Percentiles rank a stretch among this genome's conserved stretches.
phyloP scores from a whole-genome alignment of 345 rosid species.

The Eutrema heterophyllum region DNA sequence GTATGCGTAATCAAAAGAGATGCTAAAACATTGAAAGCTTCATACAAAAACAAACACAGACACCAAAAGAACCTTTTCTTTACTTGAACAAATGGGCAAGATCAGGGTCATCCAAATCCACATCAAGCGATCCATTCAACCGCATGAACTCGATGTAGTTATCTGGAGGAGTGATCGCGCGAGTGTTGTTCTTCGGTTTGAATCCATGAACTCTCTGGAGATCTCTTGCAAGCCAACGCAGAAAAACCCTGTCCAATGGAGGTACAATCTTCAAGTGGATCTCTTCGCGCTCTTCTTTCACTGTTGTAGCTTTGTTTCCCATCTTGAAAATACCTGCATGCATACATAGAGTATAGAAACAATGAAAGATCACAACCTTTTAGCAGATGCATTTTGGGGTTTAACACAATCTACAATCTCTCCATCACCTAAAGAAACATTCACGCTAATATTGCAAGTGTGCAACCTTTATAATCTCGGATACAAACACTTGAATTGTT shows the following conservation, averaged over 20 bases:
- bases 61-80: neutral
- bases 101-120: slow-evolving; percentile 73
- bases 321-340: slow-evolving; percentile 29
- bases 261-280: slow-evolving; percentile 55
- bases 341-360: neutral
- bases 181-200: slow-evolving; percentile 42
- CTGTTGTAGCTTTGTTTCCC: slow-evolving; percentile 73
- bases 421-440: neutral
- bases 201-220: slow-evolving; percentile 63
- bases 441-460: neutral
- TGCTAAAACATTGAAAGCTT: neutral
- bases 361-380: neutral
- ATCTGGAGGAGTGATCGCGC: slow-evolving; percentile 61
- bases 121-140: slow-evolving; percentile 60
- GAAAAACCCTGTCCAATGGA: slow-evolving; percentile 52
- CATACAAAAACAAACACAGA: neutral
- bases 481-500: neutral
- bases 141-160: slow-evolving; percentile 61
- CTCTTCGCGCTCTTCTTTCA: slow-evolving; percentile 53
- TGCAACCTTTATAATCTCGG: neutral
- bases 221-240: slow-evolving; percentile 77
- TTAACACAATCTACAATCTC: neutral
- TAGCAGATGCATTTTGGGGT: neutral
- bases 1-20: neutral
- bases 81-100: slow-evolving; percentile 57